Evolutionary conservation across 139 green algal species (phyloP).

Genomic region (Chlamydomonas schloesseri): DNA sequence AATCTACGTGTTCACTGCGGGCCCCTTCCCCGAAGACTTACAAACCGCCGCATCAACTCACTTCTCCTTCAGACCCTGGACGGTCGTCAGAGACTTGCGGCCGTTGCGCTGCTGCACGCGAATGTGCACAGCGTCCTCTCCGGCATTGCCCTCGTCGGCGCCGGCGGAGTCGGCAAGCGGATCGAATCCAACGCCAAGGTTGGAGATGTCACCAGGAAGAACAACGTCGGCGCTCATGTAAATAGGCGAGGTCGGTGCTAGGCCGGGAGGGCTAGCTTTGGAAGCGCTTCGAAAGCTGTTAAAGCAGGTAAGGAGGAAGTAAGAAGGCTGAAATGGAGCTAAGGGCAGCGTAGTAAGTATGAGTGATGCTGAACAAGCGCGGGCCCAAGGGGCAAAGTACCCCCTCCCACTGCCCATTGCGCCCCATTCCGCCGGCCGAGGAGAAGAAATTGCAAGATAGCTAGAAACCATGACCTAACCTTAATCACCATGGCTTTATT

Average conservation of each 20-base stretch:
- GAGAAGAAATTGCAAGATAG: too few relatives aligned
- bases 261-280: not conserved
- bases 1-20: not conserved
- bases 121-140: constrained; percentile 85
- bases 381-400: too few relatives aligned
- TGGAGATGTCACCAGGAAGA: constrained; percentile 53
- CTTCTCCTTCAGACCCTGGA: constrained; percentile 91
- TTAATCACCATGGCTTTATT: too few relatives aligned
- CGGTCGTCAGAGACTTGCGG: constrained; percentile 97
- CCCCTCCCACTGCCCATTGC: too few relatives aligned
- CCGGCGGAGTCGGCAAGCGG: constrained; percentile 54
- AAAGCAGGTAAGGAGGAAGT: not conserved
- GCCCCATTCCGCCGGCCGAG: too few relatives aligned
- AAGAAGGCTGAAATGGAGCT: not conserved
- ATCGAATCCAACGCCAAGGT: constrained; percentile 43
- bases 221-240: constrained; percentile 47
- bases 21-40: too few relatives aligned
- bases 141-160: constrained; percentile 43
- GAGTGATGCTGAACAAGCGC: too few relatives aligned
- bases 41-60: constrained; percentile 71
- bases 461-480: too few relatives aligned
- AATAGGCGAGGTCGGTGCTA: not conserved
- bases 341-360: too few relatives aligned
- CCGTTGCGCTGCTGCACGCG: constrained; percentile 98
- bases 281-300: not conserved